These are phyloP conservation scores for Huntiella omanensis DNA, from an alignment of 2,329 filamentous ascomycete species.

Conservation along the genomic window DNA sequence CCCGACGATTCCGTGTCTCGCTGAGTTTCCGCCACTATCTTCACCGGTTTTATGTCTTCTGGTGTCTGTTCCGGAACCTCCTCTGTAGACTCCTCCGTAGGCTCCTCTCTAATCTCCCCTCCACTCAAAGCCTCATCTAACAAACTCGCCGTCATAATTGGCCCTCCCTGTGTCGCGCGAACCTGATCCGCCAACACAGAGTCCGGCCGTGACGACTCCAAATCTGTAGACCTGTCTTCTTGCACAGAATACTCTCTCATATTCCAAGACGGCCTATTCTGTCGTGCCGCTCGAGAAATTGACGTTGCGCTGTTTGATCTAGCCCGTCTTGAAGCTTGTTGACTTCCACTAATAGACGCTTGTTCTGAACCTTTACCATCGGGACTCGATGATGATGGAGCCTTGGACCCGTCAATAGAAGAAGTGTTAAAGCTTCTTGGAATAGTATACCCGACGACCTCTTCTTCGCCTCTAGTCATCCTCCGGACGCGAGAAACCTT, in stretches of 20 bases:
- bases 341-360: background rate
- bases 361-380: background rate
- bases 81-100: no score
- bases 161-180: background rate
- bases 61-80: no score
- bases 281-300: constrained; percentile 30
- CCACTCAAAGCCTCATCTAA: no score
- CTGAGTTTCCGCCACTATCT: no score
- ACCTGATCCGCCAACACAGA: constrained; percentile 13
- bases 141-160: no score
- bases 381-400: background rate
- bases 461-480: constrained; percentile 51
- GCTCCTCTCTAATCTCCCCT: no score
- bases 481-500: constrained; percentile 42
- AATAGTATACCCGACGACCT: background rate
- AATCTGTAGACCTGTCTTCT: constrained; percentile 4
- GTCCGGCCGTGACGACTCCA: constrained; percentile 13
- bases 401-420: background rate
- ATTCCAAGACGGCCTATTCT: constrained; percentile 32
- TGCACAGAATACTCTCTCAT: constrained; percentile 29
- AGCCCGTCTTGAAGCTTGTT: background rate
- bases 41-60: no score
- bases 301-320: constrained; percentile 26
- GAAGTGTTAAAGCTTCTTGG: background rate
- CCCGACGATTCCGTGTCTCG: no score